Evolutionary conservation across 2,329 filamentous ascomycete species (phyloP).

Genomic region (Fusarium graminum): DNA sequence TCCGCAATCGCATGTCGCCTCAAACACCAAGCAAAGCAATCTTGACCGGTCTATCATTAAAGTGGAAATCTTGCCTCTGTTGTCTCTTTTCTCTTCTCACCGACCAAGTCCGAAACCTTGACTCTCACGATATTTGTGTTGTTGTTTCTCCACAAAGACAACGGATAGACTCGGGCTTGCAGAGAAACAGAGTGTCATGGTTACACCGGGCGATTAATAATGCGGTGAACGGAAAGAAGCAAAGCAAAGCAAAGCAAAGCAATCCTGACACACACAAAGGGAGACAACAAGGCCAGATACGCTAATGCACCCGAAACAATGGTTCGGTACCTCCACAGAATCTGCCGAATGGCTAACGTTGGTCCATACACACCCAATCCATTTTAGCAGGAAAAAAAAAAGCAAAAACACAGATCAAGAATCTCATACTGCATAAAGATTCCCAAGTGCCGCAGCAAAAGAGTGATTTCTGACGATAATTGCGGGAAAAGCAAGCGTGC

Average conservation of each 20-base stretch:
- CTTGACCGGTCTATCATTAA: constrained; percentile 3
- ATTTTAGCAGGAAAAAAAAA: neutral
- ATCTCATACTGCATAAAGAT: neutral
- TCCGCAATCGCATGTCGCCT: constrained; percentile 3
- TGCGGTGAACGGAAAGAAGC: constrained; percentile 20
- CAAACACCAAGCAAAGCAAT: too few relatives aligned
- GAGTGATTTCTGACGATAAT: constrained; percentile 14
- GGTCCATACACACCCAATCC: constrained; percentile 4
- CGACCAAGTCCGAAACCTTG: constrained; percentile 15
- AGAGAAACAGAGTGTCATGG: neutral
- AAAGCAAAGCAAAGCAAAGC: constrained; percentile 3
- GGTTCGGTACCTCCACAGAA: constrained; percentile 32
- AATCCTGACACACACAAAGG: neutral
- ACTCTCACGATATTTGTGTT: constrained; percentile 11
- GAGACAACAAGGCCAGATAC: constrained; percentile 1
- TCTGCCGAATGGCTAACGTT: constrained; percentile 21
- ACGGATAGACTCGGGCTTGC: too few relatives aligned
- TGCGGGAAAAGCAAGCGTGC: constrained; percentile 27
- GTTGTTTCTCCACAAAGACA: neutral
- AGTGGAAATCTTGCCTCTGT: constrained; percentile 13
- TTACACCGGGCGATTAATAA: constrained; percentile 12
- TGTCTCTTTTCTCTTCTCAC: constrained; percentile 28
- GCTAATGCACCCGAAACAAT: constrained; percentile 44
- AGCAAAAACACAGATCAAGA: constrained; percentile 5
- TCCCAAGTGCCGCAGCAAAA: neutral